Evolutionary conservation across 2,329 filamentous ascomycete genomes (phyloP).

Genomic region (Endoconidiophora laricicola): DNA sequence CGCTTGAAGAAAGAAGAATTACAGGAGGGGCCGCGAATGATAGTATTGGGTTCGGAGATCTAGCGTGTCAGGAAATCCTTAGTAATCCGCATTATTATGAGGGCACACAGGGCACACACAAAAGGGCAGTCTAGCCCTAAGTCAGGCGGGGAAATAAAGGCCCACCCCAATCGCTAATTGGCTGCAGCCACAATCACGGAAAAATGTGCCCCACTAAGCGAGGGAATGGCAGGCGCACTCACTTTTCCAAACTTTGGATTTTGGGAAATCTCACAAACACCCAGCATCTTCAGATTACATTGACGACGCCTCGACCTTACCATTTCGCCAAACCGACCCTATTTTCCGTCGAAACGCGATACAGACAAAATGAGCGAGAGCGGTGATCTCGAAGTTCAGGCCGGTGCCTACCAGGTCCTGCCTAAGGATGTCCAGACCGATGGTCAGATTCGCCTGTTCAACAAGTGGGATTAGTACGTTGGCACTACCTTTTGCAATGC

Average conservation of each 20-base stretch:
- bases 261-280: slow-evolving; percentile 13
- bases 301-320: slow-evolving; percentile 12
- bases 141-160: slow-evolving; percentile 19
- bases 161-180: slow-evolving; percentile 22
- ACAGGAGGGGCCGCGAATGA: slow-evolving; percentile 11
- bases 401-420: slow-evolving; percentile 60
- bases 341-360: slow-evolving; percentile 13
- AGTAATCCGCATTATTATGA: slow-evolving; percentile 12
- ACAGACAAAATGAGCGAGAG: slow-evolving; percentile 66
- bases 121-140: slow-evolving; percentile 29
- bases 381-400: slow-evolving; percentile 86
- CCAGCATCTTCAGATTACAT: slow-evolving; percentile 12
- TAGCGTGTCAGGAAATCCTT: slow-evolving; percentile 9
- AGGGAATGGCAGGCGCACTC: slow-evolving; percentile 13
- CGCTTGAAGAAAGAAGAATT: slow-evolving; percentile 13
- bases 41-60: slow-evolving; percentile 13
- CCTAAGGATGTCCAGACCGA: slow-evolving; percentile 90
- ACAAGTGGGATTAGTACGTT: slow-evolving; percentile 67
- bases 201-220: slow-evolving; percentile 19
- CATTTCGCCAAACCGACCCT: slow-evolving; percentile 23
- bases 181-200: slow-evolving; percentile 21
- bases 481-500: slow-evolving; percentile 3
- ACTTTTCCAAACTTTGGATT: slow-evolving; percentile 14
- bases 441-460: slow-evolving; percentile 91
- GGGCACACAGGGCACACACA: slow-evolving; percentile 13